Evolutionary conservation across 2,329 filamentous ascomycete species (phyloP), one percentile per base, ranked within the genome.

Genomic region (Botrytis byssoidea): DNA sequence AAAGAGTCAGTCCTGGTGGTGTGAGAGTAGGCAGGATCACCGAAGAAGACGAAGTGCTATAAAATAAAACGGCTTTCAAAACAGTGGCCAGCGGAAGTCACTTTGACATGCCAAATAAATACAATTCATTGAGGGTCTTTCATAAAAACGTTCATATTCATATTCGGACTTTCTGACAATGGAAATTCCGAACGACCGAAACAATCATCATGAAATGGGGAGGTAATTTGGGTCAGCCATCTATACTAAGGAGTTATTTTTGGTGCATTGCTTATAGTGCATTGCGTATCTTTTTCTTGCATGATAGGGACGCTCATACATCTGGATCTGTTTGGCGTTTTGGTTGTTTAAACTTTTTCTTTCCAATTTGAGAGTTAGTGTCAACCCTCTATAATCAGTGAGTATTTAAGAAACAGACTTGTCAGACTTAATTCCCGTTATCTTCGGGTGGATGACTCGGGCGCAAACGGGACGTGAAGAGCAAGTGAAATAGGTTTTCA

Each of bases 11-110:
- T 63, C 77, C 78, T 57, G 77, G 76, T 22, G 74, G 74, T 29
- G 67, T 65, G n/a, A 75, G 79, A 72, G 78, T 80, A 25, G 70
- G 76, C 14, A 77, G 77, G 61, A 81, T 81, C 61, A 80, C 73
- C 63, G 79, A 81, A 74, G 79, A 80, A 71, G 79, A 80, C 14
- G 79, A 81, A 75, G 74, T 78, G 40, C 68, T 77, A 35, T 80
- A 71, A 79, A 70, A 29, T 35, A 25, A 48, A 51, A 22, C 25
- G 44, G n/a, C 32, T 57, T 44, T 32, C 42, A 67, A 42, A 25
- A 16, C 20, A 22, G 10, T 37, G 65, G 48, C 46, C 5, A 57
- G 16, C 22, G 51, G n/a, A 32, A 68, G 65, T 42, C 65, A 40
- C 9, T 18, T 37, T 55, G 65, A 57, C 18, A 55, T 32, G 18